These are phyloP conservation scores for Aspergillus campestris DNA, from an alignment of 495 filamentous ascomycete species.

Conservation along the genomic window DNA sequence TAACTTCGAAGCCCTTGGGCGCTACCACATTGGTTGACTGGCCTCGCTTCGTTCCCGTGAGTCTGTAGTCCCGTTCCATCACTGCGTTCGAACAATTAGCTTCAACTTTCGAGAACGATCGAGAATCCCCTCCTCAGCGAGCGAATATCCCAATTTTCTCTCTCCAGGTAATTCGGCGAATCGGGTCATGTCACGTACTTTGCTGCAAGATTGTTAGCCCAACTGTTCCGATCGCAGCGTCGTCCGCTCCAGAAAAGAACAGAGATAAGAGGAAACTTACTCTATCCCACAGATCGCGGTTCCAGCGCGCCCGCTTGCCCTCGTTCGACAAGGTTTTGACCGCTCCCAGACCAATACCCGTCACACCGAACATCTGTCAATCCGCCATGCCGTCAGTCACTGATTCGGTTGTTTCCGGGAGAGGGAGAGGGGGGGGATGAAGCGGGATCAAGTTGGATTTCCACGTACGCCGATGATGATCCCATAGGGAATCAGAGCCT, in stretches of 20 bases:
- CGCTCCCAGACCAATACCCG: constrained; percentile 65
- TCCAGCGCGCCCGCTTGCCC: constrained; percentile 75
- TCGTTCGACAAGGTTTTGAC: constrained; percentile 77
- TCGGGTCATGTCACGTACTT: constrained; percentile 48
- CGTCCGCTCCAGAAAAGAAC: constrained; percentile 3
- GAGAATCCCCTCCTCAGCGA: too few relatives aligned
- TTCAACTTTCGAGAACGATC: too few relatives aligned
- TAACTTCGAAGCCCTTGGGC: constrained; percentile 84
- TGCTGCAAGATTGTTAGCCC: constrained; percentile 51
- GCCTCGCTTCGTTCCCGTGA: constrained; percentile 79
- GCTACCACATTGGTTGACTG: constrained; percentile 75
- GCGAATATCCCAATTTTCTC: too few relatives aligned
- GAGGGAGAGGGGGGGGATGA: not conserved
- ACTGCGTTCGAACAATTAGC: constrained; percentile 46
- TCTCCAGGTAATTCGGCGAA: not conserved
- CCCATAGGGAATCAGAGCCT: constrained; percentile 87
- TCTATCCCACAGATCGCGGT: constrained; percentile 86
- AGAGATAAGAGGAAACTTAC: constrained; percentile 43
- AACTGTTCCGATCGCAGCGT: constrained; percentile 23
- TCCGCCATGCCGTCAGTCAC: constrained; percentile 3
- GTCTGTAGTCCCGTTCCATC: constrained; percentile 90
- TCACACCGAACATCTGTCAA: constrained; percentile 80
- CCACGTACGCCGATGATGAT: constrained; percentile 75
- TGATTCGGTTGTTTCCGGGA: not conserved
- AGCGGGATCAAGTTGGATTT: constrained; percentile 4